Conservation (phyloP, 2,329 filamentous ascomycete species). For the Microcera coccophila region DNA sequence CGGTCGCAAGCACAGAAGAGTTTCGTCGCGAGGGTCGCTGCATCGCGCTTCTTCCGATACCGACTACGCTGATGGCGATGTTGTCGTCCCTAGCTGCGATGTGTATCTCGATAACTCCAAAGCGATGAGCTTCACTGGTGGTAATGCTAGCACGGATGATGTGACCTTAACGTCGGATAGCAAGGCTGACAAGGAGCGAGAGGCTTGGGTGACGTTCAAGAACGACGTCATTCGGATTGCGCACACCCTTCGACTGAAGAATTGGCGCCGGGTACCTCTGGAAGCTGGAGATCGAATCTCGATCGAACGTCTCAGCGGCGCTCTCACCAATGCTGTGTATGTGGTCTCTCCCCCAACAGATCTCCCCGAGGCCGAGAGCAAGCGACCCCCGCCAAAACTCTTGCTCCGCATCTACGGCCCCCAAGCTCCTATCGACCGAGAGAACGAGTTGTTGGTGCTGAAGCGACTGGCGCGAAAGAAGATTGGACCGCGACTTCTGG, state of each 20-base stretch:
- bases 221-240: slow-evolving; percentile 84
- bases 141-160: slow-evolving; percentile 41
- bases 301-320: slow-evolving; percentile 79
- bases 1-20: slow-evolving; percentile 37
- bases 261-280: slow-evolving; percentile 80
- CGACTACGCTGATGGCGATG: slow-evolving; percentile 76
- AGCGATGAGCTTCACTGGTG: slow-evolving; percentile 70
- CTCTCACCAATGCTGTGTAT: slow-evolving; percentile 94
- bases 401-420: slow-evolving; percentile 90
- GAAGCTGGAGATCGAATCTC: slow-evolving; percentile 64
- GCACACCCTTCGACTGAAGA: slow-evolving; percentile 85
- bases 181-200: slow-evolving; percentile 61
- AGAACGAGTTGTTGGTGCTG: slow-evolving; percentile 83
- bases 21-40: slow-evolving; percentile 33
- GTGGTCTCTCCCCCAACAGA: slow-evolving; percentile 79
- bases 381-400: slow-evolving; percentile 60
- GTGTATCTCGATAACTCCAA: slow-evolving; percentile 85
- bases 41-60: slow-evolving; percentile 71
- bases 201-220: slow-evolving; percentile 84
- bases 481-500: slow-evolving; percentile 85
- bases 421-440: slow-evolving; percentile 89
- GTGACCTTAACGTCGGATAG: slow-evolving; percentile 29
- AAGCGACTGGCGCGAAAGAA: slow-evolving; percentile 83
- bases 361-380: slow-evolving; percentile 41
- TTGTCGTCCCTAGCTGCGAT: slow-evolving; percentile 80